Evolutionary conservation across 371 early-diverging fungal genomes (phyloP), one percentile per base, ranked within the genome.

Genomic region (Lichtheimia ramosa): DNA sequence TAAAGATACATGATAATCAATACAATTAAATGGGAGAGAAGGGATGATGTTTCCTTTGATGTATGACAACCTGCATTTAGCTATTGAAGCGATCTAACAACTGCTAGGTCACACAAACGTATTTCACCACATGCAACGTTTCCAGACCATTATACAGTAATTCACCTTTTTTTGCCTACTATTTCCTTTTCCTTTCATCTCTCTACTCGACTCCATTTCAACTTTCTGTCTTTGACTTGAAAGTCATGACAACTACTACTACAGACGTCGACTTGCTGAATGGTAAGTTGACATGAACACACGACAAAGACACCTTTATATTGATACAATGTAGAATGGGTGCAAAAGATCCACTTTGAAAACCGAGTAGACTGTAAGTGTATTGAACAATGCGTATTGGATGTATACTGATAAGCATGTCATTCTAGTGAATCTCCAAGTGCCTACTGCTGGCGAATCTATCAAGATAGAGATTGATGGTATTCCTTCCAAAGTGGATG

Each of bases 321-420:
- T 12, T 39, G 13, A 20, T 7, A 28, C 10, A 14, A 18, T n/a
- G 41, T 21, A 75, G 75, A 75, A 54, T 75, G 75, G 75, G 70
- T 71, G 43, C 61, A 61, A 61, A 75, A 75, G 52, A 59, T 75
- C 42, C 75, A 71, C 28, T 68, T 71, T 52, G 69, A 71, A 25
- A 71, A 71, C 18, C 71, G 68, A 50, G 65, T 75, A 23, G 75
- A 75, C 55, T 50, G 75, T 75, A 69, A 63, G 46, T 46, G 0
- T 46, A n/a, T 21, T 4, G 18, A n/a, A n/a, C n/a, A n/a, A 10
- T 46, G 1, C 1, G 16, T 10, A 46, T 18, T 16, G 46, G 16
- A 16, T 21, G 1, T 46, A 10, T 18, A 46, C 10, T 46, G 21
- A 46, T 16, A n/a, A 18, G 62, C 8, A 16, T 50, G 20, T 23